phyloP scores from a whole-genome alignment of 345 rosid species.

The Salix suchowensis region DNA sequence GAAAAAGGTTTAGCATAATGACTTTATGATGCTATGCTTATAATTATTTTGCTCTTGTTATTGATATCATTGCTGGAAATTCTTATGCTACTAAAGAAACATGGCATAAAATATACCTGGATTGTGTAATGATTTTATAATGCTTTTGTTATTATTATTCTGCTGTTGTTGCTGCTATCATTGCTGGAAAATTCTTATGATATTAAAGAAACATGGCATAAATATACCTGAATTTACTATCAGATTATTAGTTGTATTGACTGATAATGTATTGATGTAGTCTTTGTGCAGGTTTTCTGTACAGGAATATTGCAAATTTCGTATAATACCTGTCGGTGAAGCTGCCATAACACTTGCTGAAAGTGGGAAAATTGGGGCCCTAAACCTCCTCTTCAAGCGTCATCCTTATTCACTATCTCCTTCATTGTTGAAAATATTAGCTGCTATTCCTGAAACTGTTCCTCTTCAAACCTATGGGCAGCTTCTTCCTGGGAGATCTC shows the following conservation, averaged over 20 bases:
- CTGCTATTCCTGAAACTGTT: conserved; percentile 88
- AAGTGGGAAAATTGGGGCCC: conserved; percentile 91
- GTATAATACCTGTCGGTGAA: conserved; percentile 56
- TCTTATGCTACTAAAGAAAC: not conserved
- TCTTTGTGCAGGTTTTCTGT: conserved; percentile 66
- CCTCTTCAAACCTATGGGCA: conserved; percentile 81
- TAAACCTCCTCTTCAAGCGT: conserved; percentile 86
- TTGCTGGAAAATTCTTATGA: not conserved
- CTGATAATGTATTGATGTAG: conserved; percentile 44
- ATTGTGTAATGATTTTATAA: not conserved
- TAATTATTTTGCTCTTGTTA: not conserved
- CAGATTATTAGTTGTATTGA: conserved; percentile 7
- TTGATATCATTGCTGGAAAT: not conserved
- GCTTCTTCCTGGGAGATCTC: conserved; percentile 86
- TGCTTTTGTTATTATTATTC: not conserved
- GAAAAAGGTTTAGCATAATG: not conserved
- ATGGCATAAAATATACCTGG: not conserved
- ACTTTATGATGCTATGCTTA: not conserved
- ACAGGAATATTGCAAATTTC: conserved; percentile 85
- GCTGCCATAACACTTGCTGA: conserved; percentile 77
- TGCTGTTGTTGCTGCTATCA: not conserved
- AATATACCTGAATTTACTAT: not conserved
- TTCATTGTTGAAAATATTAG: conserved; percentile 57
- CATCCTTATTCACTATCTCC: conserved; percentile 81
- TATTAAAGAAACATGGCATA: not conserved